phyloP scores from a whole-genome alignment of 495 filamentous ascomycete species.

The Neurospora intermedia region DNA sequence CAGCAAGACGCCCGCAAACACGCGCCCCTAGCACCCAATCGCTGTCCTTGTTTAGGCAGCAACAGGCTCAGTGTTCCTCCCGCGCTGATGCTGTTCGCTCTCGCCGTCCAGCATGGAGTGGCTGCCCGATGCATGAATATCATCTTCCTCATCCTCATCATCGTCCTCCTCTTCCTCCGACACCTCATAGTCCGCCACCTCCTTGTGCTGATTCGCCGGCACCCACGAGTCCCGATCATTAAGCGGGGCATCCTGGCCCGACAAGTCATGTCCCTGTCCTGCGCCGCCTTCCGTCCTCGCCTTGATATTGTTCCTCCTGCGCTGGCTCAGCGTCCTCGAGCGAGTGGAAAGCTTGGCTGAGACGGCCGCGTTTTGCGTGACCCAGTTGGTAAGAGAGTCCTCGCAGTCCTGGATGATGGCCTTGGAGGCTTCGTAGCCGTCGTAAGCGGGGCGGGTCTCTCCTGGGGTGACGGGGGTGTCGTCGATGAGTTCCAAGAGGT shows the following conservation, averaged over 20 bases:
- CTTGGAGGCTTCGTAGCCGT: slow-evolving; percentile 97
- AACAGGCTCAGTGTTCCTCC: slow-evolving; percentile 28
- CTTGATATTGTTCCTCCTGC: slow-evolving; percentile 61
- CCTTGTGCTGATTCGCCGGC: slow-evolving; percentile 64
- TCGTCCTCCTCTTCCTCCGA: slow-evolving; percentile 47
- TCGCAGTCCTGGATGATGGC: slow-evolving; percentile 99
- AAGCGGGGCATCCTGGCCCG: slow-evolving; percentile 72
- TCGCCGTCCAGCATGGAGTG: slow-evolving; percentile 35
- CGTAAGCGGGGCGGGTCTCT: slow-evolving; percentile 91
- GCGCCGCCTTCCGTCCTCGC: slow-evolving; percentile 39
- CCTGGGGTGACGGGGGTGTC: slow-evolving; percentile 95
- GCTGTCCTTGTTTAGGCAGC: slow-evolving; percentile 12
- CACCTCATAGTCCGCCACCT: slow-evolving; percentile 46
- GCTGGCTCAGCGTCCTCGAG: slow-evolving; percentile 74
- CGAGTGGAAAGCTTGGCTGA: slow-evolving; percentile 75
- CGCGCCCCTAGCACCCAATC: background rate
- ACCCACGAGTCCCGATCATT: slow-evolving; percentile 87
- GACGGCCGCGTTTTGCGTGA: slow-evolving; percentile 77
- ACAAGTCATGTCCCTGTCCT: slow-evolving; percentile 54
- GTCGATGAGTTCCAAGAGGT: slow-evolving; percentile 87
- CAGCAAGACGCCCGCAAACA: too few species aligned
- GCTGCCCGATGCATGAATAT: slow-evolving; percentile 29
- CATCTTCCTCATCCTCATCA: slow-evolving; percentile 42
- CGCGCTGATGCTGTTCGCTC: slow-evolving; percentile 21
- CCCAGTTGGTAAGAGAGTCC: slow-evolving; percentile 94